Base-by-base conservation (phyloP, 331 rosid genomes). In the Malus hybrid region DNA sequence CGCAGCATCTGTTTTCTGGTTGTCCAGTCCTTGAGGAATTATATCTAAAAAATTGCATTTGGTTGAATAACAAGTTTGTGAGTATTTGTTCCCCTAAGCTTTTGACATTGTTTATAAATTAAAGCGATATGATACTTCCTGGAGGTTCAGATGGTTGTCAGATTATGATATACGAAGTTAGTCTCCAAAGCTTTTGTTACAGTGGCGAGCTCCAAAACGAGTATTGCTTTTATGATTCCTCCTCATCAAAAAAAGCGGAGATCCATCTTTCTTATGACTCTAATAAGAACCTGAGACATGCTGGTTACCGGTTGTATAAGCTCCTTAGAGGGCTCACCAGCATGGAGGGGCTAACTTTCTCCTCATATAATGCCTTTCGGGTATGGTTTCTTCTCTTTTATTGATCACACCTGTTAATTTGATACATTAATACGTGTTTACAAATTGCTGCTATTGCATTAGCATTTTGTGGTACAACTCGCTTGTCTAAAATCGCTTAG, bases 261-360 rank as follows among this genome's bases (percentile, higher is more conserved):
- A 31, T 70, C 31, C 50, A 33, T 33, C 27, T 19, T 52, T 1
- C 15, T 5, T 29, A 16, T 16, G 4, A n/a, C 19, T 11, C 18
- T 9, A 18, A 18, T 13, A 29, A 29, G 48, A 70, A 18, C 4
- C 10, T 27, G 24, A 46, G 31, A n/a, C 65, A 2, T n/a, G 18
- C 4, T 54, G 31, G 29, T 71, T 71, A 71, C 75, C 50, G 52
- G 19, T 71, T 11, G n/a, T 71, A 32, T 71, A 71, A 71, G 52
- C 75, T 55, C 34, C 64, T 71, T 31, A 10, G 46, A 29, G 65
- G 65, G 75, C 31, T 54, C 31, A 31, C 65, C 33, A n/a, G 11
- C 13, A 42, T 31, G 20, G 18, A 5, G 31, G 3, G 6, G 15
- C 29, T 70, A 31, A 31, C 46, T 54, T 18, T 32, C 46, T 31